Evolutionary conservation across 2,329 filamentous ascomycete species (phyloP), one percentile per base, ranked within the genome.

Genomic region (Exophiala bonariae): DNA sequence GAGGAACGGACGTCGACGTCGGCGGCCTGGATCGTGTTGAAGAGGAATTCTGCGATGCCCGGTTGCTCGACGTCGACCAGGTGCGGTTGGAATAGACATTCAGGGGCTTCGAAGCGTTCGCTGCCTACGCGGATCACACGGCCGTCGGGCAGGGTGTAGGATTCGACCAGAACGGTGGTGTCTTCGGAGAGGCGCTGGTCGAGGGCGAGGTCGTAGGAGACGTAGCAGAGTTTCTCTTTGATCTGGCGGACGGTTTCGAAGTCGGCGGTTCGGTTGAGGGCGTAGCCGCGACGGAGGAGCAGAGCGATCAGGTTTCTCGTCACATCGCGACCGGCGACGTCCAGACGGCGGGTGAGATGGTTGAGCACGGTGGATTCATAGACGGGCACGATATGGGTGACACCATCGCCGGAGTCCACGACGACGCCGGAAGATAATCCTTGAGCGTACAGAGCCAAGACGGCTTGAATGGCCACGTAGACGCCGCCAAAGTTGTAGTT

Each of bases 151-250:
- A 99, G 79, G 1, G 93, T 99, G 76, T 99, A 99, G 66, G 89
- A 95, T 72, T 99, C 93, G 9, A 99, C 93, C 45, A 99, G 77
- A 7, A 96, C 90, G 1, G 93, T 99, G 13, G 93, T 99, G 63
- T 99, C 93, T 73, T 99, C 93, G 64, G 89, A 95, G 56, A 99
- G 82, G 60, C 88, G 85, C 75, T 97, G 91, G 77, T 99, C 93
- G 45, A 99, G 79, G 71, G 95, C 90, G 47, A 99, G 81, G 69
- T 99, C 93, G 76, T 97, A 99, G 10, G 91, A 96, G 47, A 99
- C 92, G 69, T 99, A 99, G 79, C 93, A 97, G 41, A 99, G 86
- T 79, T 99, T 99, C 79, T 99, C 93, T 76, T 99, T 99, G 77
- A 99, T 97, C 70, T 97, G 92, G 54, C 93, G 87, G 47, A 99